Conservation (phyloP, 2,329 filamentous ascomycete genomes). For the Didymella glomerata region DNA sequence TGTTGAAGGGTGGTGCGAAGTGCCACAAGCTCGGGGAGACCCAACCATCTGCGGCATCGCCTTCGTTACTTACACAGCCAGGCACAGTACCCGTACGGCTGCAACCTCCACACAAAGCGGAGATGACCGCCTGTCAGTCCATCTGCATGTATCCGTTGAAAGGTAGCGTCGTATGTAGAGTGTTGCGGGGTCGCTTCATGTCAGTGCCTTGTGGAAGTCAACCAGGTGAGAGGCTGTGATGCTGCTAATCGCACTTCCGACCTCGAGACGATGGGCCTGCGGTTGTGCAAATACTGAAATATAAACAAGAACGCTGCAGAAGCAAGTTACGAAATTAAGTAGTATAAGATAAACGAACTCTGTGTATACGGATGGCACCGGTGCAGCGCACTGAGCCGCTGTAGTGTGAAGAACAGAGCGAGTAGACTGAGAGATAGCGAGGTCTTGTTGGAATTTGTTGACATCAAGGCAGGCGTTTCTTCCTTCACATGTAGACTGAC, state of each 20-base stretch:
- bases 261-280: not conserved
- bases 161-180: not conserved
- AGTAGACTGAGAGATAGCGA: not conserved
- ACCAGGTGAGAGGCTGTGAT: not conserved
- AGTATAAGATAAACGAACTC: not conserved
- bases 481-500: not conserved
- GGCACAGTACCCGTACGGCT: slow-evolving; percentile 8
- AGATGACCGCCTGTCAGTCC: not conserved
- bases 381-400: not conserved
- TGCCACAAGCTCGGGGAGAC: slow-evolving; percentile 1
- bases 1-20: not conserved
- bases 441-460: not conserved
- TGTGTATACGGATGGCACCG: not conserved
- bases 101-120: not conserved
- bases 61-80: slow-evolving; percentile 5
- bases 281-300: not conserved
- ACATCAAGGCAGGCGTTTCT: not conserved
- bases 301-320: not conserved
- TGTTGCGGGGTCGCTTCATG: not conserved
- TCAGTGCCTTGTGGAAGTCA: not conserved
- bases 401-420: not conserved
- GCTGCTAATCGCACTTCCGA: not conserved
- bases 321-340: not conserved
- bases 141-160: not conserved
- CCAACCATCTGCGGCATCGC: slow-evolving; percentile 1